phyloP scores from a whole-genome alignment of 352 stramenopile genomes.

The Ophiocytium majus region DNA sequence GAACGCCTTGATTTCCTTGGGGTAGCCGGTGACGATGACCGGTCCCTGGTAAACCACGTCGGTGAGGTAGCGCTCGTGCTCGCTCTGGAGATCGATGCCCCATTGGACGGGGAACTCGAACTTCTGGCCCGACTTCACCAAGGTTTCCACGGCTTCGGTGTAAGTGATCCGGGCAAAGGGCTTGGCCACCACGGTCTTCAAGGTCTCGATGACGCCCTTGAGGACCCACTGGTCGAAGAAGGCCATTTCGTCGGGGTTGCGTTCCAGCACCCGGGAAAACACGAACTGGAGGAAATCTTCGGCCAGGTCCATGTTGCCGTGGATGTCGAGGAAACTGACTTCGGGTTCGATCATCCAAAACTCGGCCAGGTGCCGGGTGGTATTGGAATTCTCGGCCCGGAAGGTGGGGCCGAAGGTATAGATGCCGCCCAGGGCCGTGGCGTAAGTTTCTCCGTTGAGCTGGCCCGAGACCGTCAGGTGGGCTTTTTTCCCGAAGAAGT shows the following conservation, averaged over 20 bases:
- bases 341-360: slow-evolving; percentile 93
- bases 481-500: slow-evolving; percentile 78
- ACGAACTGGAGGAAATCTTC: slow-evolving; percentile 93
- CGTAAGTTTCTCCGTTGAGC: slow-evolving; percentile 88
- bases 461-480: slow-evolving; percentile 91
- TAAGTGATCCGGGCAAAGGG: slow-evolving; percentile 81
- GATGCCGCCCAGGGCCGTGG: slow-evolving; percentile 80
- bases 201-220: not conserved
- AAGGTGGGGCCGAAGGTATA: slow-evolving; percentile 94
- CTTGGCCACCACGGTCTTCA: not conserved
- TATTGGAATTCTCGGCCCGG: slow-evolving; percentile 91
- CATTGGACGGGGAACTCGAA: slow-evolving; percentile 81
- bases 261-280: slow-evolving; percentile 81
- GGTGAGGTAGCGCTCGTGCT: slow-evolving; percentile 86
- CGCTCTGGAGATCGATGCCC: slow-evolving; percentile 87
- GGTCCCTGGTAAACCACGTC: slow-evolving; percentile 66
- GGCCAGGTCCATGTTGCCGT: slow-evolving; percentile 87
- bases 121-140: slow-evolving; percentile 55
- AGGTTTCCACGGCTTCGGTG: slow-evolving; percentile 82
- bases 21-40: slow-evolving; percentile 86
- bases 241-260: slow-evolving; percentile 63
- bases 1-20: slow-evolving; percentile 89
- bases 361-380: slow-evolving; percentile 72
- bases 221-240: not conserved
- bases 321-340: slow-evolving; percentile 68